Base-by-base conservation (phyloP, 768 basidiomycete species). In the Phaffia australis region DNA sequence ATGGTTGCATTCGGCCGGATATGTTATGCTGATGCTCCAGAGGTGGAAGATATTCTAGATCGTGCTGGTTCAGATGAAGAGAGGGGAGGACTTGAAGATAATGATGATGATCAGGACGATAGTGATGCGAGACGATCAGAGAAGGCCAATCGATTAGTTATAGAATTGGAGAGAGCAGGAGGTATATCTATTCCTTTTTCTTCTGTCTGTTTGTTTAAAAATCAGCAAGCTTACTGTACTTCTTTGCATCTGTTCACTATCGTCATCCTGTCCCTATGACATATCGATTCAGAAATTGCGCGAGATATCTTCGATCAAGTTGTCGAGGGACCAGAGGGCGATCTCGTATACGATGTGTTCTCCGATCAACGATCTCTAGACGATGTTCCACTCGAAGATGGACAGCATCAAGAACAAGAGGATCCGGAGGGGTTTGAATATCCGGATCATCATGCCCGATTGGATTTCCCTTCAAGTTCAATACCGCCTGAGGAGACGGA, bases 301-400 rank as follows among this genome's bases (percentile, higher is more conserved):
- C 72, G 72, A 46, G 75, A 76, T 60, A 61, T 76, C 50, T 69
- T 76, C 16, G 75, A 75, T 42, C 62, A 61, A 7, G 72, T 74
- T 8, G 71, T 73, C 3, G 75, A 76, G 68, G 75, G 74, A 35
- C 75, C 75, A 19, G 75, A 76, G 60, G 72, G 71, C 18, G 75
- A 76, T 54, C 68, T 70, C n/a, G 72, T 76, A 11, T 76, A 76
- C 59, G 74, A 73, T 56, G 55, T 75, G 19, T 76, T 74, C 64
- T 42, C 35, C 35, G 35, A 42, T 11, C 35, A 42, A 42, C 35
- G 35, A 42, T 42, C 35, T 42, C 11, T 42, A 11, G 35, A 42
- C 11, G 35, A 42, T 42, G 35, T 42, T 11, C 35, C 35, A 42
- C 4, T 42, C 35, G 35, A 42, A 42, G 35, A 5, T 5, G 35